Base-by-base conservation (phyloP, 345 rosid species). In the Euphorbia lathyris region DNA sequence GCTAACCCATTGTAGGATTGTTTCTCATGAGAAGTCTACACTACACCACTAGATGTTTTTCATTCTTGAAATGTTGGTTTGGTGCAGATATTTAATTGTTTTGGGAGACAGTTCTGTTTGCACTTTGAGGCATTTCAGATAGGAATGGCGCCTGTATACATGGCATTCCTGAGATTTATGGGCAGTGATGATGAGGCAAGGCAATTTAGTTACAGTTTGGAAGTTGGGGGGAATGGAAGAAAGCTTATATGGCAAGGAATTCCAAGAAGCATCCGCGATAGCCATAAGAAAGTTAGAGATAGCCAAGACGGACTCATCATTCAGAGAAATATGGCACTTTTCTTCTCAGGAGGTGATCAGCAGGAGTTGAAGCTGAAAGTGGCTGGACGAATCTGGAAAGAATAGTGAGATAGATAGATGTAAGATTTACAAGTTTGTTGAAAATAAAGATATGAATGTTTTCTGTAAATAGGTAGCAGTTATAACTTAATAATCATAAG, bases 141-240 rank as follows among this genome's bases (percentile, higher is more conserved):
- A 0, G 89, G 85, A 16, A 73, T n/a, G 57, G 84, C 86, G 14
- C 86, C 89, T 1, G 84, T 83, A 58, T 85, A 83, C 85, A 85
- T 86, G 85, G 87, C 87, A 25, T 83, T 83, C 72, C 76, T 86
- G 50, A 83, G 85, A 34, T 86, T 86, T 80, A 86, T 86, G 89
- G 89, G 89, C 7, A 75, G 67, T 3, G 87, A 83, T 26, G 83
- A 81, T 0, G 87, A 83, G 53, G 84, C 87, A 16, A 69, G 75
- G 73, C 78, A 81, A 38, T 86, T 79, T 47, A 78, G 86, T 69
- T 86, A 86, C 84, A 83, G 83, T 60, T 67, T 86, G 4, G 89
- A 86, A 70, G 89, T 86, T 0, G 87, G 89, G 1, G 86, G 85
- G 27, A 79, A 74, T 62, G 84, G 86, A 23, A 69, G 89, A 63